Evolutionary conservation across 768 basidiomycete genomes (phyloP).

Genomic region (Coprinopsis sp.): DNA sequence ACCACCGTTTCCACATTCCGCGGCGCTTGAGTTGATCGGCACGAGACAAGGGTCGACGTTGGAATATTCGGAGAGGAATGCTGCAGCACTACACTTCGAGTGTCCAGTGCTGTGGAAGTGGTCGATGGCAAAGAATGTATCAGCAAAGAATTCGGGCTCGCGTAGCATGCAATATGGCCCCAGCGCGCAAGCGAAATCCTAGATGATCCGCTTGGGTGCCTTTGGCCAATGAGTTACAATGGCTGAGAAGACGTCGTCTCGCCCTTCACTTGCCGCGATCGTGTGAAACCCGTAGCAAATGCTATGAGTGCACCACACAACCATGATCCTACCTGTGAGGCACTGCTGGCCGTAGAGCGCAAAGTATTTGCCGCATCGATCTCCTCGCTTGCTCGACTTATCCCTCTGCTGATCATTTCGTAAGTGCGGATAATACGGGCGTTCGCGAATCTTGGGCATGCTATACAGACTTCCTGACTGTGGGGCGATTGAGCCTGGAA

Average conservation of each 20-base stretch:
- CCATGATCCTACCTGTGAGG: slow-evolving; percentile 27
- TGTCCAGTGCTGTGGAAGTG: slow-evolving; percentile 29
- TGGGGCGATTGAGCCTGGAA: no score
- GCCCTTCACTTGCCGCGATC: slow-evolving; percentile 31
- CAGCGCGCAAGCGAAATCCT: no score
- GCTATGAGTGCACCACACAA: slow-evolving; percentile 29
- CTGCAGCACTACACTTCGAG: slow-evolving; percentile 26
- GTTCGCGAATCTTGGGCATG: slow-evolving; percentile 3
- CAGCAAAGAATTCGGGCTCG: slow-evolving; percentile 24
- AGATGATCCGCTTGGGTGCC: slow-evolving; percentile 24
- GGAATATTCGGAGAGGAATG: slow-evolving; percentile 25
- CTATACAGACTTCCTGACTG: slow-evolving; percentile 5
- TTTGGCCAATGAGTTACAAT: slow-evolving; percentile 28
- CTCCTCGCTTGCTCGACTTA: not conserved
- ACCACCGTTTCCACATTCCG: slow-evolving; percentile 28
- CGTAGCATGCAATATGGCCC: slow-evolving; percentile 28
- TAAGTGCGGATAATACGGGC: not conserved
- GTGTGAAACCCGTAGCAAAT: slow-evolving; percentile 31
- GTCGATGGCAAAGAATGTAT: slow-evolving; percentile 31
- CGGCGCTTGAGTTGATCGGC: slow-evolving; percentile 27
- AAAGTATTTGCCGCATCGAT: slow-evolving; percentile 3
- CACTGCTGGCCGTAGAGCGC: slow-evolving; percentile 11
- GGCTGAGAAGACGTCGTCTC: slow-evolving; percentile 37
- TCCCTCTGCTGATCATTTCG: not conserved
- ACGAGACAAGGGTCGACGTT: slow-evolving; percentile 20